Conservation (phyloP, 129 eudicot genomes). For the Helichrysum umbraculigerum region DNA sequence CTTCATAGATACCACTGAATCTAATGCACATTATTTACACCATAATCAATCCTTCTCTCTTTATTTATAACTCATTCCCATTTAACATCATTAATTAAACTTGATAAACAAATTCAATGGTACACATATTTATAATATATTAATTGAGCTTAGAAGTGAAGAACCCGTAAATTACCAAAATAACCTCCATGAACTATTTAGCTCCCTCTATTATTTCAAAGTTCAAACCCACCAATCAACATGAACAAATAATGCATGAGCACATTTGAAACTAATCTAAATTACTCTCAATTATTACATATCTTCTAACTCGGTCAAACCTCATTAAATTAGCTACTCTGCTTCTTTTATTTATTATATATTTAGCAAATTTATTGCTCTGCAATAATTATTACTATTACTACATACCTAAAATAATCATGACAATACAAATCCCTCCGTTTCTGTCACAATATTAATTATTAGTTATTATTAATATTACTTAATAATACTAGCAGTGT, state of each 20-base stretch:
- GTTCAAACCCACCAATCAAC: too few species aligned
- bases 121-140: too few species aligned
- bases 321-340: neutral
- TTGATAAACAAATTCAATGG: neutral
- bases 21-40: neutral
- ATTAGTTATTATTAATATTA: too few species aligned
- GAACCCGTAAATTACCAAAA: neutral
- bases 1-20: neutral
- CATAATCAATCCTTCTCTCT: conserved; percentile 1
- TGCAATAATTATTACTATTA: neutral
- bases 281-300: neutral
- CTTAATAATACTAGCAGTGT: too few species aligned
- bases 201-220: neutral
- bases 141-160: conserved; percentile 17
- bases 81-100: conserved; percentile 1
- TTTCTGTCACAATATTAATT: too few species aligned
- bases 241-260: too few species aligned
- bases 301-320: neutral
- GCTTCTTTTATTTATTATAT: neutral
- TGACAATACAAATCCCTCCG: neutral
- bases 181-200: neutral
- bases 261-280: neutral
- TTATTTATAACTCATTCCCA: neutral
- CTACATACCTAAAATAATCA: neutral
- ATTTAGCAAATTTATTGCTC: neutral